Base-by-base conservation (phyloP, 1,284 basidiomycete species). In the Waitea zeae region DNA sequence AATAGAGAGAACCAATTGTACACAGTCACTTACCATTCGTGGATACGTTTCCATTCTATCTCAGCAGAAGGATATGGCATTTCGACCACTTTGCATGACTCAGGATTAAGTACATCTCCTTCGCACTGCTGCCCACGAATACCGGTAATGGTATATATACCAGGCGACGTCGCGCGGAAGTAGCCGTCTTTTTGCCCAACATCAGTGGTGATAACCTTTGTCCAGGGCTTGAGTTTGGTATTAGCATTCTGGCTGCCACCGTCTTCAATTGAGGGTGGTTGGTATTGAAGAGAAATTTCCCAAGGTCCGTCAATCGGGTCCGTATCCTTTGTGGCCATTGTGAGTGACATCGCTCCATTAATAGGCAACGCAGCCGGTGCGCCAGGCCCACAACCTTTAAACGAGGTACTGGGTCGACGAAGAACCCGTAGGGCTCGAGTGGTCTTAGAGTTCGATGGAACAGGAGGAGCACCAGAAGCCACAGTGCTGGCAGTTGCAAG, bases 31-130 rank as follows among this genome's bases (percentile, higher is more conserved):
- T 45, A 82, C 86, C 87, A 89, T 59, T 90, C 93, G 45, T 92
- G 83, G 43, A 97, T 82, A 36, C 81, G 78, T 47, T 78, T 80
- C 68, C 90, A 89, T 49, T 80, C 71, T 42, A 95, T 86, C 47
- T 88, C 75, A 11, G 83, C 79, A 2, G 68, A 73, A 1, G 88
- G 87, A 27, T 65, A 53, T 1, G 83, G 83, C 40, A 77, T 66
- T 47, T 87, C 70, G 24, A 81, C 57, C 1, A 89, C 80, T 33
- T 59, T 65, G 46, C 83, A 89, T 2, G 59, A 67, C 37, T 84
- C 80, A 0, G 89, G 87, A 37, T 80, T 80, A 30, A 86, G 57
- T 0, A 95, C 70, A 36, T 79, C 76, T 2, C 89, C 89, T 24
- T 68, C 58, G 44, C 81, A 80, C 62, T 82, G 64, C 65, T 69